Base-by-base conservation (phyloP, 768 basidiomycete species). In the Tylopilus felleus region DNA sequence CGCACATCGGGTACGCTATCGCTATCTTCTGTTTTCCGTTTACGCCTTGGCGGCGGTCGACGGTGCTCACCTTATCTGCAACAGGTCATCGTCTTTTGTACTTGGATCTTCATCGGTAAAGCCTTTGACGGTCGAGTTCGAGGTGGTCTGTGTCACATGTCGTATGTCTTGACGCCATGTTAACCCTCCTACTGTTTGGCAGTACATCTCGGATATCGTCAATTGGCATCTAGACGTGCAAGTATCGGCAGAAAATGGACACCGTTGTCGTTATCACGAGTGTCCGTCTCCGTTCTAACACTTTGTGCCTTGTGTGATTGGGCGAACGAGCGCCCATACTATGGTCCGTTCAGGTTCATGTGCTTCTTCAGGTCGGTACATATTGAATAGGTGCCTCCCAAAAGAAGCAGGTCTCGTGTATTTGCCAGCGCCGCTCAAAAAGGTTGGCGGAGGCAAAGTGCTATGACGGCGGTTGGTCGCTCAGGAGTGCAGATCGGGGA, bases 381-480 rank as follows among this genome's bases (percentile, higher is more conserved):
- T 46, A 28, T 33, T 36, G 36, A 17, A 22, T 36, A 29, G 29
- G 38, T 36, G 38, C 38, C 38, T 31, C 39, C 31, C 5, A 39
- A 19, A n/a, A 25, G 21, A 39, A 29, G n/a, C n/a, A 33, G 5
- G 36, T 40, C 5, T 36, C 21, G 9, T 47, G 17, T 42, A 22
- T 33, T 19, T 23, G n/a, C 28, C 23, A 21, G 27, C 2, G 16
- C 28, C 5, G 17, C 36, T 38, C 27, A 33, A 43, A 56, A 41
- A 16, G 23, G 53, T 36, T 13, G 39, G 31, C 29, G 31, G 35
- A 16, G 35, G 7, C 31, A 17, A 17, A 16, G 35, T 27, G 10
- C 42, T 39, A 9, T 58, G 42, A 27, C n/a, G 49, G 52, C 22
- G 16, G 33, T 51, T 62, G 42, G 21, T 27, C 53, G 47, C 33